Conservation (phyloP, 345 rosid genomes). For the Populus alba region DNA sequence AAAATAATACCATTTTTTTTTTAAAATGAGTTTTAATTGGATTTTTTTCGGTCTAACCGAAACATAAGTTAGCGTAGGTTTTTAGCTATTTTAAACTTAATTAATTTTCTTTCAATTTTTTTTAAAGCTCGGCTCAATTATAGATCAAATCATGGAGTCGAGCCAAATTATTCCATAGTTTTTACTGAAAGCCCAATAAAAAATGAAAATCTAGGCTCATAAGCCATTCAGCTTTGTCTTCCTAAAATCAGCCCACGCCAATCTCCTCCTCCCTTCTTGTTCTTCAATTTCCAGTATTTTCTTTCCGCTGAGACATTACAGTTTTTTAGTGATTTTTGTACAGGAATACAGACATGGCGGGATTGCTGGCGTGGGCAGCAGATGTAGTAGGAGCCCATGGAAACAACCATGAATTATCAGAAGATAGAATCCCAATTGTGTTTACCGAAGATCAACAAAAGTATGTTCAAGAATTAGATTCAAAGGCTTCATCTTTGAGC, state of each 20-base stretch:
- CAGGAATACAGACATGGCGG: conserved; percentile 50
- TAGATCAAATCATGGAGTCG: too few relatives aligned
- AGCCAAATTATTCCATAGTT: too few relatives aligned
- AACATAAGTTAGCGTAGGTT: too few relatives aligned
- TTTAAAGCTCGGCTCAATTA: too few relatives aligned
- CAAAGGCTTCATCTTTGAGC: conserved; percentile 63
- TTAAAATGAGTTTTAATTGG: too few relatives aligned
- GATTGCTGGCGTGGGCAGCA: conserved; percentile 91
- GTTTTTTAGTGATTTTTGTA: not conserved
- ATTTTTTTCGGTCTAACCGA: too few relatives aligned
- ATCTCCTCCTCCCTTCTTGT: not conserved
- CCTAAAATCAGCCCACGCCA: not conserved
- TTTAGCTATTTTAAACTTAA: too few relatives aligned
- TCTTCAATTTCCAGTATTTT: not conserved
- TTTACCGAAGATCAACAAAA: conserved; percentile 64
- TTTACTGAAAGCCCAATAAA: not conserved
- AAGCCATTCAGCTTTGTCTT: not conserved
- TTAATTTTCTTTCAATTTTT: too few relatives aligned
- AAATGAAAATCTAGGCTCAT: not conserved
- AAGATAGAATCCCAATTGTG: conserved; percentile 43
- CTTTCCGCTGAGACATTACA: not conserved
- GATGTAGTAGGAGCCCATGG: conserved; percentile 81
- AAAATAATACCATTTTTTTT: too few relatives aligned
- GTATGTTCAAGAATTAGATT: conserved; percentile 65
- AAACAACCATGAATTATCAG: conserved; percentile 36